Evolutionary conservation across 352 stramenopile species (phyloP).

Genomic region (Peronospora farinosa): DNA sequence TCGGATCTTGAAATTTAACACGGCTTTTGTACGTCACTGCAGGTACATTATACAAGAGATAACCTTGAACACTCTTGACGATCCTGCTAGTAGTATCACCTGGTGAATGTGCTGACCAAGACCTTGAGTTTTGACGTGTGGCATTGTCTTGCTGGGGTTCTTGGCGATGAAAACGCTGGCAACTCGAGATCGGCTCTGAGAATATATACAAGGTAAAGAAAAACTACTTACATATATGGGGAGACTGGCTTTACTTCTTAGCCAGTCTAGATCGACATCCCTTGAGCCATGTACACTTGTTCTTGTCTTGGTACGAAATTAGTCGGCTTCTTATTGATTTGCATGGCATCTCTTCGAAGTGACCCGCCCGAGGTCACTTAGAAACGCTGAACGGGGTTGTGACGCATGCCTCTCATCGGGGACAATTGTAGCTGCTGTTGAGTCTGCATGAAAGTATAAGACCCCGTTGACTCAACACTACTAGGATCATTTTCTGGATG

Average conservation of each 20-base stretch:
- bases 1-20: too few relatives aligned
- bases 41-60: slow-evolving; percentile 16
- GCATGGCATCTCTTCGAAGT: neutral
- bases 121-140: slow-evolving; percentile 11
- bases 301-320: slow-evolving; percentile 2
- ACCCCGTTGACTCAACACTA: slow-evolving; percentile 4
- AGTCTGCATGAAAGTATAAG: slow-evolving; percentile 24
- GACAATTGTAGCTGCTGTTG: slow-evolving; percentile 35
- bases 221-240: slow-evolving; percentile 10
- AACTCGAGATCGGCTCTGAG: slow-evolving; percentile 23
- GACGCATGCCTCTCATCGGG: slow-evolving; percentile 24
- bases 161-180: slow-evolving; percentile 24
- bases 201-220: slow-evolving; percentile 19
- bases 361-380: slow-evolving; percentile 7
- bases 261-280: slow-evolving; percentile 3
- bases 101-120: neutral
- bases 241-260: neutral
- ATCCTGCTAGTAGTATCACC: slow-evolving; percentile 12
- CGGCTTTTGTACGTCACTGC: too few relatives aligned
- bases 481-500: slow-evolving; percentile 12
- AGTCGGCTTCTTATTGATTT: neutral
- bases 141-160: slow-evolving; percentile 19
- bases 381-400: slow-evolving; percentile 27
- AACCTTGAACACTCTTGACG: slow-evolving; percentile 22
- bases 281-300: slow-evolving; percentile 1